Percentiles rank a stretch among this genome's conserved stretches.
phyloP scores from a whole-genome alignment of 2,329 filamentous ascomycete species.

The Arthrinium phaeospermum region DNA sequence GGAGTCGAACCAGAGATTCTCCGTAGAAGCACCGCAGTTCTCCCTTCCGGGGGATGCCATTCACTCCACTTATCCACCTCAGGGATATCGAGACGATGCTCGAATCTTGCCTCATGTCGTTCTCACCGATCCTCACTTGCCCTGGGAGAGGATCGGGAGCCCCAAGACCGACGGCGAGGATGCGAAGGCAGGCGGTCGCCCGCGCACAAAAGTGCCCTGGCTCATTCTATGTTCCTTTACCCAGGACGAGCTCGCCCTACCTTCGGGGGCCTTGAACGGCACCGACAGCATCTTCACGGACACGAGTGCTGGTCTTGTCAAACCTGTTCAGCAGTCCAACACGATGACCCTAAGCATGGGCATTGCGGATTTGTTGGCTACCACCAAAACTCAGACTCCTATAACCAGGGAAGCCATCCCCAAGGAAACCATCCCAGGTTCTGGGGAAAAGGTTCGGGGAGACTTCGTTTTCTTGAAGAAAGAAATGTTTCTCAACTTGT shows the following conservation, averaged over 20 bases:
- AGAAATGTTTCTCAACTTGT: no score
- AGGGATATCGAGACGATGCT: conserved; percentile 41
- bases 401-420: no score
- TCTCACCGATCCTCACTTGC: conserved; percentile 48
- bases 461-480: no score
- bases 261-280: conserved; percentile 1
- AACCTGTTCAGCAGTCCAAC: conserved; percentile 29
- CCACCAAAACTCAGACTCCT: no score
- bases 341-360: conserved; percentile 30
- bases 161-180: conserved; percentile 15
- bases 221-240: conserved; percentile 45
- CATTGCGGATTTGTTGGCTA: neutral
- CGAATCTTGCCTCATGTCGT: conserved; percentile 50
- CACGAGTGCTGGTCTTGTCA: conserved; percentile 14
- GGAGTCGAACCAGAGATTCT: conserved; percentile 37
- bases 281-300: neutral
- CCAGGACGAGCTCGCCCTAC: conserved; percentile 43
- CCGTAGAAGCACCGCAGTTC: conserved; percentile 45
- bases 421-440: no score
- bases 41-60: conserved; percentile 39
- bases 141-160: conserved; percentile 46
- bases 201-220: no score
- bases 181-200: neutral
- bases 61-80: conserved; percentile 46
- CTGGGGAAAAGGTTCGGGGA: no score